A percentile compares a stretch with the other conserved stretches of the same genome.
Conservation (phyloP, 805 yeast species). For the Wickerhamomyces bisporus region DNA sequence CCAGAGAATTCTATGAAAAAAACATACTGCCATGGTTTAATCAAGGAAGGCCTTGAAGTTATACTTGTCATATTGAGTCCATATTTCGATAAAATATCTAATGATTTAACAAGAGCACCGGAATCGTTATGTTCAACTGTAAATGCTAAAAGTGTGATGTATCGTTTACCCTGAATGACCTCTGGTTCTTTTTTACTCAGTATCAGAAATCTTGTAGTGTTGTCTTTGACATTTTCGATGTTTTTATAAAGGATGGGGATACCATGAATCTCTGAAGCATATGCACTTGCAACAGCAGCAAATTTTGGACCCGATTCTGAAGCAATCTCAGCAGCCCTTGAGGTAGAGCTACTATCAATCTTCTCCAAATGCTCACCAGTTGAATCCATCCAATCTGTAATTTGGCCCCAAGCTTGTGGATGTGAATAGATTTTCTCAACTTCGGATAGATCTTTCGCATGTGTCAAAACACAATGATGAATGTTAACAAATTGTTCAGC, state of each 20-base stretch:
- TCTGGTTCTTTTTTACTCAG: slow-evolving; percentile 38
- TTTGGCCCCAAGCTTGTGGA: slow-evolving; percentile 98
- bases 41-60: slow-evolving; percentile 69
- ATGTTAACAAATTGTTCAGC: slow-evolving; percentile 82
- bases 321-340: slow-evolving; percentile 75
- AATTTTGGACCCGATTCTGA: slow-evolving; percentile 33
- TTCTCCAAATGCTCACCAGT: slow-evolving; percentile 34
- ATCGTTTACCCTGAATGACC: slow-evolving; percentile 5
- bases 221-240: slow-evolving; percentile 68
- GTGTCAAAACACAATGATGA: slow-evolving; percentile 66
- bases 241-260: slow-evolving; percentile 49
- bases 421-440: slow-evolving; percentile 73
- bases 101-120: slow-evolving; percentile 68
- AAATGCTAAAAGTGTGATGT: slow-evolving; percentile 57
- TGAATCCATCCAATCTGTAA: slow-evolving; percentile 47
- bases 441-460: slow-evolving; percentile 35
- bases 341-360: slow-evolving; percentile 74
- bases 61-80: slow-evolving; percentile 65
- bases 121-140: slow-evolving; percentile 60
- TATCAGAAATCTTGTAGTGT: slow-evolving; percentile 82
- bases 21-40: slow-evolving; percentile 71
- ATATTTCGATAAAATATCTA: slow-evolving; percentile 49
- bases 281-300: slow-evolving; percentile 70
- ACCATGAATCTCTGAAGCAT: slow-evolving; percentile 57
- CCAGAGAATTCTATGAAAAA: slow-evolving; percentile 73